phyloP scores from a whole-genome alignment of 2,329 filamentous ascomycete genomes.

The Botrytis squamosa region DNA sequence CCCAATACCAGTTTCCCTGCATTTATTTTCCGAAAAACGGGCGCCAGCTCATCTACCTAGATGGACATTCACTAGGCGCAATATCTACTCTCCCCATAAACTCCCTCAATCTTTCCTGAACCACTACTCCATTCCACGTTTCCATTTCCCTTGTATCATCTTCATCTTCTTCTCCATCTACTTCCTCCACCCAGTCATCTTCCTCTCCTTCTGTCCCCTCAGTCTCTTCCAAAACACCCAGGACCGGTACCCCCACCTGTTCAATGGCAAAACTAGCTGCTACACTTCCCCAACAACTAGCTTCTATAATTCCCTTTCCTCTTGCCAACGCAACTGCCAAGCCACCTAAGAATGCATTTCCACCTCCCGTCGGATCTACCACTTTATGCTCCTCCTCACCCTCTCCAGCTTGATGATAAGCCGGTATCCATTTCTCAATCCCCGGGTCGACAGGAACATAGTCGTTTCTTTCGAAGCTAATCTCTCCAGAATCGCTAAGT shows the following conservation, averaged over 20 bases:
- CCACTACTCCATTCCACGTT: conserved; percentile 59
- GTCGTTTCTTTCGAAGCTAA: conserved; percentile 45
- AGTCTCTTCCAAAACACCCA: conserved; percentile 48
- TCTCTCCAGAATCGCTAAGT: conserved; percentile 52
- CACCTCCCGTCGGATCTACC: conserved; percentile 90
- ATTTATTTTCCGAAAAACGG: not conserved
- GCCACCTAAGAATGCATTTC: conserved; percentile 81
- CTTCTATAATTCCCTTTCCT: conserved; percentile 62
- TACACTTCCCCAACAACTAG: conserved; percentile 74
- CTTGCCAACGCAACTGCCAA: conserved; percentile 58
- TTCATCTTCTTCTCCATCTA: conserved; percentile 47
- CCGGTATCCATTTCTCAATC: conserved; percentile 72
- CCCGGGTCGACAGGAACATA: conserved; percentile 52
- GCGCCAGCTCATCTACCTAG: conserved; percentile 1
- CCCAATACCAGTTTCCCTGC: not conserved
- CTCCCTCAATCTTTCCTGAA: conserved; percentile 52
- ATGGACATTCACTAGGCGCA: not conserved
- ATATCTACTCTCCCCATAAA: conserved; percentile 41
- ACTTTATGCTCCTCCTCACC: conserved; percentile 46
- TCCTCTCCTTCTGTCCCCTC: conserved; percentile 44
- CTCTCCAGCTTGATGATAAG: conserved; percentile 56
- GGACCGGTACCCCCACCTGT: conserved; percentile 77
- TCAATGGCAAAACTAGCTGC: conserved; percentile 93
- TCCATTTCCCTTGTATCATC: conserved; percentile 42
- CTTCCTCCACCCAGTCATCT: conserved; percentile 33